Base-by-base conservation (phyloP, 257 asterid species). In the Solanum sejunctum region DNA sequence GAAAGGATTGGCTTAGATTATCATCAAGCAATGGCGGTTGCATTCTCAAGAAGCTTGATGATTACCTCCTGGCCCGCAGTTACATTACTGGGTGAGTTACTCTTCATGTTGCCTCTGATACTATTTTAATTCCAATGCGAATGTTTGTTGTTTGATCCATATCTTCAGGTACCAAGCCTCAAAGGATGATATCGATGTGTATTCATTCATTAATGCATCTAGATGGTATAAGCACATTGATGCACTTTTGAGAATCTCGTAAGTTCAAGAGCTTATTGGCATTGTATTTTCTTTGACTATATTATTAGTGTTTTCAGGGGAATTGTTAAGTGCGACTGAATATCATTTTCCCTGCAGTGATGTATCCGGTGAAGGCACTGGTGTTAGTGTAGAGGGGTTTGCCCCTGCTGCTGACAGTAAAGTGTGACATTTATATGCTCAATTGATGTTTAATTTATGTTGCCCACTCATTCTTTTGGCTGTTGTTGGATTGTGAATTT, bases 41-140 rank as follows among this genome's bases (percentile, higher is more conserved):
- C 93, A 77, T 93, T 93, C 92, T 93, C 86, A 92, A 93, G 93
- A 95, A 93, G 90, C 97, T 96, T 63, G 98, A 96, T 82, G 98
- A 93, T 18, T 93, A 89, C 91, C 98, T 96, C 58, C 81, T 96
- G 80, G 87, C 93, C 18, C 95, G 97, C 83, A 96, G 99, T 89
- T 96, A 95, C 88, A 92, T 36, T 36, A 32, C n/a, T n/a, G n/a
- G n/a, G n/a, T n/a, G n/a, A n/a, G n/a, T n/a, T n/a, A n/a, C n/a
- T 36, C 41, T 36, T 36, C 6, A 36, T 63, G 39, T 83, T 2
- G 20, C 36, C 8, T 26, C 5, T 49, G 61, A 18, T 7, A n/a
- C 26, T 69, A 43, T 58, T 57, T 82, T 56, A 0, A 28, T 12
- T n/a, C 16, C 2, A 66, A 69, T 49, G 77, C 45, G 2, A 12